phyloP scores from a whole-genome alignment of 2,329 filamentous ascomycete species.

The Xylariomycetidae sp. region DNA sequence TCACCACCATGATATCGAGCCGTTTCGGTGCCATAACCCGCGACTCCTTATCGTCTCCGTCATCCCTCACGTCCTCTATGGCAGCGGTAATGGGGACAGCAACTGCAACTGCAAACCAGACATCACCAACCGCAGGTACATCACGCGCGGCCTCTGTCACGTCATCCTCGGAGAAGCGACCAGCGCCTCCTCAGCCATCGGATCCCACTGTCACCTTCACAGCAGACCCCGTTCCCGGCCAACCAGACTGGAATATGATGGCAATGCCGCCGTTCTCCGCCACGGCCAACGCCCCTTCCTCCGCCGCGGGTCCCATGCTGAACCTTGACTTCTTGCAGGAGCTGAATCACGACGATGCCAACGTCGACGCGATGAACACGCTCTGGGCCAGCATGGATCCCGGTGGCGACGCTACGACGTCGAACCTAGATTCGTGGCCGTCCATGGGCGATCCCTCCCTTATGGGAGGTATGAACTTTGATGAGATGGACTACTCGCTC shows the following conservation, averaged over 20 bases:
- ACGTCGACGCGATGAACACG: conserved; percentile 1
- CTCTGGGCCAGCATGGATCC: neutral
- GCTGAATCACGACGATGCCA: neutral
- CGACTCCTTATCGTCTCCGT: conserved; percentile 1
- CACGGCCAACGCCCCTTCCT: neutral
- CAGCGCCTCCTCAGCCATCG: neutral
- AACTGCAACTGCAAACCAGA: too few species aligned
- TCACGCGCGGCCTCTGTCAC: neutral
- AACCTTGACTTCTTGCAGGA: neutral
- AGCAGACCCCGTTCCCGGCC: neutral
- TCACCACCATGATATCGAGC: conserved; percentile 1
- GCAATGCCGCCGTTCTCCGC: neutral
- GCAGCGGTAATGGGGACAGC: neutral
- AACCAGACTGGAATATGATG: neutral
- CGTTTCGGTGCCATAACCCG: neutral
- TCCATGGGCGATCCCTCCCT: neutral
- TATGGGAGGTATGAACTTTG: too few species aligned
- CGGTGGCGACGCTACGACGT: neutral
- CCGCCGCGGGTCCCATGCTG: neutral
- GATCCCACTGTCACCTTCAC: neutral
- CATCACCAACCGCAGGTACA: too few species aligned
- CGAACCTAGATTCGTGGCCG: neutral
- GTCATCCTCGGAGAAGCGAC: too few species aligned
- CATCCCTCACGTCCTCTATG: neutral
- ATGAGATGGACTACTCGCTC: too few species aligned